Conservation (phyloP, 2,329 filamentous ascomycete genomes). For the Fusarium secorum region DNA sequence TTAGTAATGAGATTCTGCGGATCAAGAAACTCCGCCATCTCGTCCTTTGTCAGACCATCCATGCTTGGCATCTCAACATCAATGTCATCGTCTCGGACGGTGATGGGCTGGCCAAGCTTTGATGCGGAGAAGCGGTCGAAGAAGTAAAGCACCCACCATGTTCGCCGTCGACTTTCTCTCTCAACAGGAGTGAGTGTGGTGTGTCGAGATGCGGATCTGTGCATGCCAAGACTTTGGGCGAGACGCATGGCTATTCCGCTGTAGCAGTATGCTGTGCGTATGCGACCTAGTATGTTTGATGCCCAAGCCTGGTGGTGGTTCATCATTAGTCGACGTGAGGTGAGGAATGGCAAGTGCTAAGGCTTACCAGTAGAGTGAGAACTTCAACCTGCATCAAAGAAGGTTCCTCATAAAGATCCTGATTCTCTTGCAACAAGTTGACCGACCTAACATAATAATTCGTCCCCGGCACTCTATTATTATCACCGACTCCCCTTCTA, state of each 20-base stretch:
- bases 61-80: slow-evolving; percentile 46
- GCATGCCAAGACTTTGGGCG: slow-evolving; percentile 53
- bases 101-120: slow-evolving; percentile 46
- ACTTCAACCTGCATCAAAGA: slow-evolving; percentile 55
- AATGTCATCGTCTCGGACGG: slow-evolving; percentile 45
- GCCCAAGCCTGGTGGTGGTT: slow-evolving; percentile 33
- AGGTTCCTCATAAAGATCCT: slow-evolving; percentile 52
- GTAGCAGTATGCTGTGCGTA: slow-evolving; percentile 46
- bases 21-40: slow-evolving; percentile 43
- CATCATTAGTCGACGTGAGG: fast-evolving
- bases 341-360: fast-evolving
- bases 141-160: slow-evolving; percentile 48
- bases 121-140: slow-evolving; percentile 46
- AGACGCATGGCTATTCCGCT: slow-evolving; percentile 49
- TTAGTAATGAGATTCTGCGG: slow-evolving; percentile 42
- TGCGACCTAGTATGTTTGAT: slow-evolving; percentile 47
- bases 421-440: slow-evolving; percentile 46
- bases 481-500: slow-evolving; percentile 42
- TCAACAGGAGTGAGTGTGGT: slow-evolving; percentile 36
- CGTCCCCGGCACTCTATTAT: slow-evolving; percentile 50
- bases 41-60: slow-evolving; percentile 41
- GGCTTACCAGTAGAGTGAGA: slow-evolving; percentile 40
- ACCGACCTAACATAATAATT: slow-evolving; percentile 53
- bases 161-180: slow-evolving; percentile 38
- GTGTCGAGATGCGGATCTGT: slow-evolving; percentile 44